phyloP scores from a whole-genome alignment of 345 rosid genomes.

The Eucalyptus cloeziana region DNA sequence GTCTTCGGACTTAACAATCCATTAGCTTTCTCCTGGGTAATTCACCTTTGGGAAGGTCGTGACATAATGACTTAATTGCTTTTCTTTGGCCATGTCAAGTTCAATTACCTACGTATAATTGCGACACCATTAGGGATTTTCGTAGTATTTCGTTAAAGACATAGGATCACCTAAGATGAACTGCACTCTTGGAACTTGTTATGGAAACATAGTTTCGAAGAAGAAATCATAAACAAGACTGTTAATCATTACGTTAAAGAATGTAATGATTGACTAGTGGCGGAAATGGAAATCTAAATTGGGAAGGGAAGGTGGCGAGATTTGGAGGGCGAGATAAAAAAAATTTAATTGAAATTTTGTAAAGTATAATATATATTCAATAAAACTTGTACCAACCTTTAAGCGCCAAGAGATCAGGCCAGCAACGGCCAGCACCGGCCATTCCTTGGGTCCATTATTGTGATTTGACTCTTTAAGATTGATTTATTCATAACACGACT shows the following conservation, averaged over 20 bases:
- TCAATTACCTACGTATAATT: neutral
- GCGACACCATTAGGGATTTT: neutral
- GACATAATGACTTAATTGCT: too few species aligned
- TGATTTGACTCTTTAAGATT: neutral
- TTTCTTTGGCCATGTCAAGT: neutral
- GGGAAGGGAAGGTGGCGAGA: neutral
- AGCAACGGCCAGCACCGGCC: neutral
- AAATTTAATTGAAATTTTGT: neutral
- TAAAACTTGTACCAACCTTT: neutral
- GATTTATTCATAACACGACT: neutral
- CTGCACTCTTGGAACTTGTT: neutral
- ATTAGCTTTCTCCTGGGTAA: too few species aligned
- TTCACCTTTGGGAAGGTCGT: neutral
- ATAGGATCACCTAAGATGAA: neutral
- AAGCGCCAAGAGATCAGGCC: neutral
- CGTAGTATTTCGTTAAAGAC: neutral
- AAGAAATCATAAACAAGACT: neutral
- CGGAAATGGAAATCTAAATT: neutral
- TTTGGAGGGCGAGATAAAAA: neutral
- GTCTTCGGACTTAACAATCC: too few species aligned
- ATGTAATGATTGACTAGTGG: neutral
- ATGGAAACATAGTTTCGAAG: neutral
- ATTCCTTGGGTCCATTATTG: neutral
- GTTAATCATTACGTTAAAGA: neutral
- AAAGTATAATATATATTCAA: too few species aligned